Conservation (phyloP, 1,284 basidiomycete genomes). For the Fomitopsis palustris region DNA sequence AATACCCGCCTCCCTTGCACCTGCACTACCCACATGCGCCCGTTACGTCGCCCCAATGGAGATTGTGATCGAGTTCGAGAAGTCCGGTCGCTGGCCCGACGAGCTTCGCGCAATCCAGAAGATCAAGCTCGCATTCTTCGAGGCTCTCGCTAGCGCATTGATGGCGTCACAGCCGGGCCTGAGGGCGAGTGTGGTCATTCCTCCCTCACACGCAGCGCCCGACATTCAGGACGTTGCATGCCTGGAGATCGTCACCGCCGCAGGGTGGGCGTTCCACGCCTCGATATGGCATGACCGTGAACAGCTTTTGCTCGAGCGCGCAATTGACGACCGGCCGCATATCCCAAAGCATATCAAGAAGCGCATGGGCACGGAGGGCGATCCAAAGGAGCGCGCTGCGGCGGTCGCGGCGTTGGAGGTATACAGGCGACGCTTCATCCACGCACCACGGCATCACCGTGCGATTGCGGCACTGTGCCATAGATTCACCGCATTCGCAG, state of each 20-base stretch:
- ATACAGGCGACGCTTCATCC: constrained; percentile 71
- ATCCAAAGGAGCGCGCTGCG: constrained; percentile 47
- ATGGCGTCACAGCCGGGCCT: constrained; percentile 50
- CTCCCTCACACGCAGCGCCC: constrained; percentile 43
- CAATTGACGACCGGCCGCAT: constrained; percentile 44
- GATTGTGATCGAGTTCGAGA: constrained; percentile 84
- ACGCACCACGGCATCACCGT: constrained; percentile 83
- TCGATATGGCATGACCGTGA: constrained; percentile 91
- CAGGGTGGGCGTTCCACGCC: constrained; percentile 87
- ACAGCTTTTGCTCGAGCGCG: constrained; percentile 72
- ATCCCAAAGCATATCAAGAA: constrained; percentile 37
- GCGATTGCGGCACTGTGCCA: constrained; percentile 81
- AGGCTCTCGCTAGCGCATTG: constrained; percentile 66
- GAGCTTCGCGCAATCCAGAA: constrained; percentile 92
- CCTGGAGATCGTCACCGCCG: constrained; percentile 76
- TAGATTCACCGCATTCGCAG: constrained; percentile 75
- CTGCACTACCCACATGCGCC: constrained; percentile 50
- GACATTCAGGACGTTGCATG: constrained; percentile 69
- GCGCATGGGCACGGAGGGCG: constrained; percentile 25
- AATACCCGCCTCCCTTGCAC: constrained; percentile 39
- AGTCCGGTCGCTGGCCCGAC: constrained; percentile 92
- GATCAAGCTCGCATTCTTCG: constrained; percentile 92
- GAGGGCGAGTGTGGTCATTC: constrained; percentile 56
- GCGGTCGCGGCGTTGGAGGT: constrained; percentile 63
- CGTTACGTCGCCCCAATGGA: constrained; percentile 71